Evolutionary conservation across 2,329 filamentous ascomycete genomes (phyloP).

Genomic region (Fusarium sp.): DNA sequence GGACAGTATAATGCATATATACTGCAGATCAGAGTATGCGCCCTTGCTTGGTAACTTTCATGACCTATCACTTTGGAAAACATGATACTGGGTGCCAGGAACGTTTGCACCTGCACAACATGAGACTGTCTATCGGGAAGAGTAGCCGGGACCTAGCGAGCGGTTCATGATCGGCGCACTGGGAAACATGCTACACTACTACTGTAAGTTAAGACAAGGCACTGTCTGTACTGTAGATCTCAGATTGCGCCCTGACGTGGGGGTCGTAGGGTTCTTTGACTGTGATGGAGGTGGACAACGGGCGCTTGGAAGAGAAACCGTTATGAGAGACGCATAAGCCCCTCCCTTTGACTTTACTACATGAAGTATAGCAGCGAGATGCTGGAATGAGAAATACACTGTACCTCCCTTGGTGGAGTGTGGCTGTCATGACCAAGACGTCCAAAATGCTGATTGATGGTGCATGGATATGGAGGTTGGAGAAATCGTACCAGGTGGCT

Average conservation of each 20-base stretch:
- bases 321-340: not conserved
- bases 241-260: conserved; percentile 13
- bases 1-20: not conserved
- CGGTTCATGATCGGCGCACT: conserved; percentile 10
- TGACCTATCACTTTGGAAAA: not conserved
- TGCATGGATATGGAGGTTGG: conserved; percentile 1
- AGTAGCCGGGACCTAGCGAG: conserved; percentile 14
- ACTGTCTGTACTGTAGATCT: conserved; percentile 12
- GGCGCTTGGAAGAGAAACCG: conserved; percentile 8
- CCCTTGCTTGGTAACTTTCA: not conserved
- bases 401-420: conserved; percentile 2
- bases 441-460: not conserved
- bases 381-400: conserved; percentile 16
- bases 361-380: not conserved
- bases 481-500: conserved; percentile 32
- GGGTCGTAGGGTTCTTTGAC: not conserved
- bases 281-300: conserved; percentile 20
- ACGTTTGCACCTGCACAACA: conserved; percentile 11
- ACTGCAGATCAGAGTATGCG: not conserved
- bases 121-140: conserved; percentile 10
- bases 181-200: not conserved
- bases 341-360: not conserved
- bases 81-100: conserved; percentile 2
- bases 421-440: conserved; percentile 1
- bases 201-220: not conserved